Conservation (phyloP, 345 rosid genomes). For the Populus pruinosa region DNA sequence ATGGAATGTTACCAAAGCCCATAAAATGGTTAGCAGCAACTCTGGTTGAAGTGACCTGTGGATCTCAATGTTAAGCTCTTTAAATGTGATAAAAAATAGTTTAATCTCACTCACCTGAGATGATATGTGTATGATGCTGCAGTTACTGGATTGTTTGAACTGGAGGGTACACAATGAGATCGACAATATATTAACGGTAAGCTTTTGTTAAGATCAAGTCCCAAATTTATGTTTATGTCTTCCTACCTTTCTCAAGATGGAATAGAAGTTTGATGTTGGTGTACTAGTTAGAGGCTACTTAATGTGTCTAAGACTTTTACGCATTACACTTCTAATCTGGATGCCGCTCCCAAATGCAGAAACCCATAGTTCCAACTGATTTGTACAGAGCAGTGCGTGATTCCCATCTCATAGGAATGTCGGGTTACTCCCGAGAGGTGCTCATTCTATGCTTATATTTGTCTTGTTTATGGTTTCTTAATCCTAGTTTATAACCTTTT, state of each 20-base stretch:
- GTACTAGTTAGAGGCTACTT: not conserved
- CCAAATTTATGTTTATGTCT: not conserved
- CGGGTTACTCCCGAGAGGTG: constrained; percentile 96
- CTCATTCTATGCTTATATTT: constrained; percentile 14
- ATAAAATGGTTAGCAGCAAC: constrained; percentile 66
- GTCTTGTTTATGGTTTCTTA: not conserved
- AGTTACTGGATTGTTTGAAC: constrained; percentile 78
- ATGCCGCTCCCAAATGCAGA: constrained; percentile 41
- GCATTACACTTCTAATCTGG: constrained; percentile 11
- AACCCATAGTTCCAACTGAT: constrained; percentile 78
- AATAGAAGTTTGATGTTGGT: not conserved
- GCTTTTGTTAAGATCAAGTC: constrained; percentile 17
- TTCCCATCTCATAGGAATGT: constrained; percentile 88
- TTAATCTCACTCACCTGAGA: constrained; percentile 15
- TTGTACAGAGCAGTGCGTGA: constrained; percentile 71
- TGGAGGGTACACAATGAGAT: constrained; percentile 91
- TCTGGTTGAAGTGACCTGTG: not conserved
- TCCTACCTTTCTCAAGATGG: not conserved
- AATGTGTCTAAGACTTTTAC: not conserved
- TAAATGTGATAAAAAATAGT: not conserved
- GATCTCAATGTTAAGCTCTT: not conserved
- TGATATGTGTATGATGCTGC: constrained; percentile 27
- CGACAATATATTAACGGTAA: constrained; percentile 68
- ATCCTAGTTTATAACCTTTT: not conserved
- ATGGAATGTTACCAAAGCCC: constrained; percentile 77